Percentiles rank a stretch among this genome's conserved stretches.
These are phyloP conservation scores for Clitocybe nebularis DNA, from an alignment of 1,284 basidiomycete genomes.

Conservation along the genomic window DNA sequence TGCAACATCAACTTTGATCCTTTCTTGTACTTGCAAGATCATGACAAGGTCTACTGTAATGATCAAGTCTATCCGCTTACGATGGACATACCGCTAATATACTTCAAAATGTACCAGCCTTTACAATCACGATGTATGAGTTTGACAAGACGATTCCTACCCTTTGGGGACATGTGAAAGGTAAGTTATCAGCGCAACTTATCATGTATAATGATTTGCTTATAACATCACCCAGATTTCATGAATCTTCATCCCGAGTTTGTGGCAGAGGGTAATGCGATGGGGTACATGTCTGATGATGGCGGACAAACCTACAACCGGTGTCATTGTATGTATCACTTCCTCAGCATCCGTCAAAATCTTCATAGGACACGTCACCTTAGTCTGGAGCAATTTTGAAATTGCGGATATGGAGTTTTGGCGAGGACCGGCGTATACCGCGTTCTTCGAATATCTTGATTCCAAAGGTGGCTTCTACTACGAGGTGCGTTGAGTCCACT, in stretches of 20 bases:
- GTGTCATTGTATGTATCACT: conserved; percentile 62
- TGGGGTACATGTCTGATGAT: conserved; percentile 39
- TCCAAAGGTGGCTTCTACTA: conserved; percentile 79
- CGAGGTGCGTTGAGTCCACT: conserved; percentile 38
- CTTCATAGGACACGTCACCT: not conserved
- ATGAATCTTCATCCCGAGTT: conserved; percentile 20
- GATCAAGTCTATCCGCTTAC: no score
- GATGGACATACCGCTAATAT: no score
- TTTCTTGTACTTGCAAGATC: conserved; percentile 70
- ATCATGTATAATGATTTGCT: no score
- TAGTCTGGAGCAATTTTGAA: conserved; percentile 82
- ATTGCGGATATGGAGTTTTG: conserved; percentile 79
- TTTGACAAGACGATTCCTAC: conserved; percentile 23
- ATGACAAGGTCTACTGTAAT: conserved; percentile 65
- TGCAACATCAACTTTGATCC: conserved; percentile 75
- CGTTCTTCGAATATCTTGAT: conserved; percentile 79
- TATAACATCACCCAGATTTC: conserved; percentile 15
- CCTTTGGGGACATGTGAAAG: conserved; percentile 44
- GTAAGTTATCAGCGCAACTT: conserved; percentile 25
- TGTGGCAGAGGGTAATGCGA: conserved; percentile 17
- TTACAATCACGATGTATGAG: conserved; percentile 29
- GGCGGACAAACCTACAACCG: conserved; percentile 65
- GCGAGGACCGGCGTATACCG: conserved; percentile 66
- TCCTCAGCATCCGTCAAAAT: not conserved
- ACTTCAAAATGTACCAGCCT: conserved; percentile 41